Evolutionary conservation across 2,329 filamentous ascomycete genomes (phyloP).

Genomic region (Aspergillus fumigatiaffinis): DNA sequence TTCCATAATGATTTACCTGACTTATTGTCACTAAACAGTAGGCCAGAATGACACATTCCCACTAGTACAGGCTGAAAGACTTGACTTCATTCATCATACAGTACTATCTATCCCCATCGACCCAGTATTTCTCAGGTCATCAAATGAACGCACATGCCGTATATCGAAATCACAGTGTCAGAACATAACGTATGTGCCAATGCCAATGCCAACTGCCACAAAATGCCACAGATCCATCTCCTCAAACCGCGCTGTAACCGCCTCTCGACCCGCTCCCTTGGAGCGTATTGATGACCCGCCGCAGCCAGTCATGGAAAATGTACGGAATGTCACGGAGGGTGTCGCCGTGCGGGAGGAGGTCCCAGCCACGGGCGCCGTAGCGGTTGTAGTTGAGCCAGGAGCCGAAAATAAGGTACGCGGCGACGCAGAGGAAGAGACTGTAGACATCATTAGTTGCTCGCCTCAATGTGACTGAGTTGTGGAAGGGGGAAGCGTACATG

Average conservation of each 20-base stretch:
- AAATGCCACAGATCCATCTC: neutral
- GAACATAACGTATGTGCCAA: neutral
- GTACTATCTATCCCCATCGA: neutral
- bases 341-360: slow-evolving; percentile 87
- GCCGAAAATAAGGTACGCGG: slow-evolving; percentile 92
- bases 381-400: slow-evolving; percentile 99
- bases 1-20: too few relatives aligned
- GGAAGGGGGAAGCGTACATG: too few relatives aligned
- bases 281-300: slow-evolving; percentile 75
- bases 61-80: neutral
- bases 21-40: too few relatives aligned
- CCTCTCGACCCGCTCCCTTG: slow-evolving; percentile 80
- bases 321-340: slow-evolving; percentile 90
- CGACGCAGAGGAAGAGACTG: slow-evolving; percentile 78
- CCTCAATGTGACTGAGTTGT: too few relatives aligned
- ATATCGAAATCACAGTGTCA: neutral
- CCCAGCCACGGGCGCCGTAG: slow-evolving; percentile 92
- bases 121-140: neutral
- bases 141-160: neutral
- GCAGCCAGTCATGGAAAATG: slow-evolving; percentile 80
- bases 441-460: too few relatives aligned
- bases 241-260: slow-evolving; percentile 88
- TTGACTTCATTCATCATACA: neutral
- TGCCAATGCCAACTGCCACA: neutral
- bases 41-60: too few relatives aligned